Evolutionary conservation across 192 early-diverging fungal genomes (phyloP), one percentile per base, ranked within the genome.

Genomic region (Podochytrium sp.): DNA sequence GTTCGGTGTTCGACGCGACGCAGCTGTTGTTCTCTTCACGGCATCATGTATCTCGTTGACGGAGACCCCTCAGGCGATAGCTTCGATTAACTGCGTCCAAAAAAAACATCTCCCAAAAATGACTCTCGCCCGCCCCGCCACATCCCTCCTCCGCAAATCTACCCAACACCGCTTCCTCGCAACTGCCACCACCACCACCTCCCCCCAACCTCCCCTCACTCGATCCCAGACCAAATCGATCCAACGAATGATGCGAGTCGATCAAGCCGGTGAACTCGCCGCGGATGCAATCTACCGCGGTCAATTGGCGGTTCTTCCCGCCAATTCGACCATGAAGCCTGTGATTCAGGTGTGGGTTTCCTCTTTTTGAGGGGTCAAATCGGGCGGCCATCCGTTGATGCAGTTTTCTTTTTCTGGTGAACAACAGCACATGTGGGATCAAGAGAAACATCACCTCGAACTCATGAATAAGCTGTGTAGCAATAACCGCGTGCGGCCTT

Each of bases 361-460:
- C 7, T 38, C 41, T 18, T 42, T n/a, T 7, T 53, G n/a, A 60
- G 14, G 34, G 39, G 42, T 55, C 51, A 40, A 37, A 37, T n/a
- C n/a, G 35, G 43, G 70, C 53, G 29, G 34, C 32, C 7, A 38
- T 27, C 57, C 29, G 60, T 30, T 73, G 51, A 43, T 47, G 16
- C 2, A 25, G 30, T 59, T n/a, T 32, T 81, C 35, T 32, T 67
- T 56, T 25, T 23, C 35, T 49, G 60, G 14, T 57, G n/a, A n/a
- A n/a, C n/a, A n/a, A n/a, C n/a, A 92, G 84, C 93, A 98, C 80
- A 98, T 98, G 97, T 92, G 91, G 86, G 93, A 96, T 41, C 97
- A 99, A 61, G 95, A 99, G 76, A 91, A 93, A 60, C 75, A 85
- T 41, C 97, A 99, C 67, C 81, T 96, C 62, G 73, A 75, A 18